Base-by-base conservation (phyloP, 2,329 filamentous ascomycete genomes). In the Zymoseptoria brevis region DNA sequence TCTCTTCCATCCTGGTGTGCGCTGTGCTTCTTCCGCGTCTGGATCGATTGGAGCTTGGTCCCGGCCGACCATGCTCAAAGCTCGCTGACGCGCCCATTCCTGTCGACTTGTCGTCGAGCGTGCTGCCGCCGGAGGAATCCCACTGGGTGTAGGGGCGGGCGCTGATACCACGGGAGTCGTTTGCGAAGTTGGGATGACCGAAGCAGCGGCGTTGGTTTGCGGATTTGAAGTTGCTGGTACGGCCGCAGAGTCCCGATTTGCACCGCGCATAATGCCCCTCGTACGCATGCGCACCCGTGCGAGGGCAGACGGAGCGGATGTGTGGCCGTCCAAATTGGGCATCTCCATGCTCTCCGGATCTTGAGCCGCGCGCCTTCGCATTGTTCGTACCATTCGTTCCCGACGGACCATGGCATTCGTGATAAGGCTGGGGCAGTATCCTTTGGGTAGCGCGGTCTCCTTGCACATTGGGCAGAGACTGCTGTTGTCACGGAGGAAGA, bases 401-500 rank as follows among this genome's bases (percentile, higher is more conserved):
- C 89, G 83, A 19, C 89, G 85, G 5, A 95, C 91, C 88, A 96
- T 96, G 16, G 83, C 81, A 67, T 96, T 94, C 4, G 90, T 95
- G 50, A 95, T 85, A 19, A 80, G 80, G 0, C 78, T 75, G 0
- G 78, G 77, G 61, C 77, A 80, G 56, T 75, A 81, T 19, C 79
- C 89, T 76, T 66, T 72, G 68, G 92, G 91, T 0, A 96, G 76
- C 68, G 92, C 89, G 54, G 83, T 89, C 61, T 87, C 83, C 73
- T 96, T 96, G 79, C 94, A 99, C 67, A 96, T 79, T 0, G 94
- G 93, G 69, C 94, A 99, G 1, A 96, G 80, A 19, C 89, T 95
- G 70, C 89, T 95, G 70, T 87, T 87, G 57, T 85, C 81, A 50
- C 82, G 80, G 11, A 97, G 79, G 68, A 94, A 96, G 21, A 86